These are phyloP conservation scores for Voacanga thouarsii DNA, from an alignment of 257 asterid genomes.

Conservation along the genomic window DNA sequence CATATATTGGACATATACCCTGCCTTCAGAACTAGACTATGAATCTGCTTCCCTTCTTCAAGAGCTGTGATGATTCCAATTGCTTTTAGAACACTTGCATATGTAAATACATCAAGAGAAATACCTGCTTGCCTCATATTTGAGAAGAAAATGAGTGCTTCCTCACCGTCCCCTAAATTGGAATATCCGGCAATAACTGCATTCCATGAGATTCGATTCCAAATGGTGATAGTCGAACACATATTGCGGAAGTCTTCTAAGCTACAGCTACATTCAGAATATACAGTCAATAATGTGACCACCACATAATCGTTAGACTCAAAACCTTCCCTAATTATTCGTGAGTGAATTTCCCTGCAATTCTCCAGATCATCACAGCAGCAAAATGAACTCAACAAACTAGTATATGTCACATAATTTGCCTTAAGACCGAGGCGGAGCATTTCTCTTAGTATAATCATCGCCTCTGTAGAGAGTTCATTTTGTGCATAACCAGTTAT, in stretches of 20 bases:
- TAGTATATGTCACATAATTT: constrained; percentile 39
- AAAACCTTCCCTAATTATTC: constrained; percentile 48
- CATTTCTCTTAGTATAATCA: constrained; percentile 50
- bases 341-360: constrained; percentile 55
- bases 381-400: constrained; percentile 46
- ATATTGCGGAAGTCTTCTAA: constrained; percentile 34
- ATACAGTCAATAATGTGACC: constrained; percentile 40
- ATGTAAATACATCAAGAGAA: constrained; percentile 40
- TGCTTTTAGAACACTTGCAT: constrained; percentile 54
- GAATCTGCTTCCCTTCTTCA: constrained; percentile 50
- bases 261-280: constrained; percentile 47
- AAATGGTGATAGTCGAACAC: constrained; percentile 28
- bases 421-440: constrained; percentile 32
- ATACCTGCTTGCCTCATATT: constrained; percentile 42
- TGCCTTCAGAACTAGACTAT: constrained; percentile 42
- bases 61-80: constrained; percentile 47
- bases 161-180: constrained; percentile 43
- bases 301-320: constrained; percentile 38
- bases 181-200: constrained; percentile 61
- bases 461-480: constrained; percentile 26
- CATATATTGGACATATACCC: constrained; percentile 29
- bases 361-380: constrained; percentile 35
- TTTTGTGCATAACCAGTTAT: constrained; percentile 47
- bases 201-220: constrained; percentile 68
- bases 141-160: constrained; percentile 43